A percentile compares a stretch with the other conserved stretches of the same genome.
These are phyloP conservation scores for Favolaschia claudopus DNA, from an alignment of 768 basidiomycete genomes.

Conservation along the genomic window DNA sequence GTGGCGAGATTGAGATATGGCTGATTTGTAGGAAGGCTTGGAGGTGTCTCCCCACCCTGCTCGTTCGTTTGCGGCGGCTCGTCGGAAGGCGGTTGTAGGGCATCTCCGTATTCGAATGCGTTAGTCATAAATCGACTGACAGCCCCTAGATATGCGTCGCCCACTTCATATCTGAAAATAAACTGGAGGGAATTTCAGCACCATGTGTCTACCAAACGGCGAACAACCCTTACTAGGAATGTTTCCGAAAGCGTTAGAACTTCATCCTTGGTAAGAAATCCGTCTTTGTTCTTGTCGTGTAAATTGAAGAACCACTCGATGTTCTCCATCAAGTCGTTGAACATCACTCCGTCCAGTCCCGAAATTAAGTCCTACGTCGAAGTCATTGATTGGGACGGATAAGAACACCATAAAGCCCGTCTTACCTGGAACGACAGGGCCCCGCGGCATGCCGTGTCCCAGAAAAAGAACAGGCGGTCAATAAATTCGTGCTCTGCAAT, in stretches of 20 bases:
- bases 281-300: conserved; percentile 96
- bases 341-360: conserved; percentile 91
- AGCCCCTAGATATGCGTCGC: conserved; percentile 95
- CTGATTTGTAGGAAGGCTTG: conserved; percentile 72
- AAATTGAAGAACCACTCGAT: conserved; percentile 99
- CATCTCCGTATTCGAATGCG: conserved; percentile 97
- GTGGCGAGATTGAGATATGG: conserved; percentile 94
- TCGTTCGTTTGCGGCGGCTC: conserved; percentile 39
- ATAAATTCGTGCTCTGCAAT: conserved; percentile 98
- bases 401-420: not conserved
- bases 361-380: conserved; percentile 80
- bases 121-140: conserved; percentile 98
- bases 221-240: conserved; percentile 68
- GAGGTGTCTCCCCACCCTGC: conserved; percentile 50
- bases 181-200: conserved; percentile 65
- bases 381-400: not conserved
- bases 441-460: conserved; percentile 85
- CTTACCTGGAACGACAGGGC: conserved; percentile 90
- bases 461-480: conserved; percentile 92
- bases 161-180: conserved; percentile 96
- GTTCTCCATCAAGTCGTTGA: conserved; percentile 97
- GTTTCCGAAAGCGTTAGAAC: conserved; percentile 95
- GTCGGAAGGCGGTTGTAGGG: conserved; percentile 71
- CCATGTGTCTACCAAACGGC: conserved; percentile 10
- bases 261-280: conserved; percentile 94